phyloP scores from a whole-genome alignment of 306 rosid genomes.

The Quercus cerris region DNA sequence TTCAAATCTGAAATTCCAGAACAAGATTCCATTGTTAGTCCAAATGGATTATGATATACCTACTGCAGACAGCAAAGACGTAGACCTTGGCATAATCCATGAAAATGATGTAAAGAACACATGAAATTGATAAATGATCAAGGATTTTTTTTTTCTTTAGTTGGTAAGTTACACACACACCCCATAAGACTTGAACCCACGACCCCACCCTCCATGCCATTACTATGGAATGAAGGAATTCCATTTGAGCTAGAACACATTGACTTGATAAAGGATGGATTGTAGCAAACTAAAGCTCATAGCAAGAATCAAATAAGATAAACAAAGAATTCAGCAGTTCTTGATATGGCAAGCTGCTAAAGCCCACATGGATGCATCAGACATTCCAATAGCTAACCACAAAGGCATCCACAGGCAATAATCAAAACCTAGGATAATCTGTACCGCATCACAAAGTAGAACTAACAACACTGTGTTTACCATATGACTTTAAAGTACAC shows the following conservation, averaged over 20 bases:
- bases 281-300: not conserved
- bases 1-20: conserved; percentile 67
- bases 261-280: not conserved
- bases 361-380: not conserved
- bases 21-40: conserved; percentile 27
- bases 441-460: not conserved
- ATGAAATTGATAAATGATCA: not conserved
- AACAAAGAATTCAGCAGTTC: not conserved
- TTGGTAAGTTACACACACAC: too few relatives aligned
- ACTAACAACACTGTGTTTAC: not conserved
- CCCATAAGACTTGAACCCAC: too few relatives aligned
- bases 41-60: not conserved
- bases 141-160: too few relatives aligned
- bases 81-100: not conserved
- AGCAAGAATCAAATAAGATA: not conserved
- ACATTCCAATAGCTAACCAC: not conserved
- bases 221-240: too few relatives aligned
- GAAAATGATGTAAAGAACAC: not conserved
- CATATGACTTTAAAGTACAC: not conserved
- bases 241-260: too few relatives aligned
- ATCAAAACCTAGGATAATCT: not conserved
- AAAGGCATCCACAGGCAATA: not conserved
- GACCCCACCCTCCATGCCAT: too few relatives aligned
- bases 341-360: not conserved
- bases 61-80: not conserved